Evolutionary conservation across 176 grass and related monocot genomes (phyloP), one percentile per base, ranked within the genome.

Genomic region (Eragrostis curvula): DNA sequence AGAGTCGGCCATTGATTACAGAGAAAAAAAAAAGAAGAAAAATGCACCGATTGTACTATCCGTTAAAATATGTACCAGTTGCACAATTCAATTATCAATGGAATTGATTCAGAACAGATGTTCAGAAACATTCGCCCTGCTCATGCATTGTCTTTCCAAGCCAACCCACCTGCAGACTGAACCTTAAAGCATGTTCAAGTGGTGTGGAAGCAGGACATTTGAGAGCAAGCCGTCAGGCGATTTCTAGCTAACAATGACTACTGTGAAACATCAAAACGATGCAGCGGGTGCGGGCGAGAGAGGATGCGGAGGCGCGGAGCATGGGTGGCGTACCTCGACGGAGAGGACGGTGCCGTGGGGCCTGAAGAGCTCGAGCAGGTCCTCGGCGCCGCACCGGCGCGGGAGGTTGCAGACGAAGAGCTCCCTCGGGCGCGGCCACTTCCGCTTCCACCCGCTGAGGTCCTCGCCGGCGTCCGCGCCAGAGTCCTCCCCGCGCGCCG

Each of bases 321-420:
- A 58, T 27, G 12, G 5, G 10, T 24, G 0, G 2, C 14, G 36
- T 70, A 90, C 93, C 90, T 96, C 90, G 45, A 96, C 88, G 50
- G 90, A 92, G 73, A 83, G 64, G 74, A 96, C 88, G 64, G 66
- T 90, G 78, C 88, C 93, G 75, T 88, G 73, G 36, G 81, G 78
- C 3, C 70, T 77, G 87, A 96, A 96, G 49, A 96, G 82, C 57
- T 88, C 52, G 79, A 93, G 64, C 45, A 96, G 85, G 25, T 90
- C 79, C 9, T 87, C 65, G 28, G 86, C 84, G 14, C 73, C 88
- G 79, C 50, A 86, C 15, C 88, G 87, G 70, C 93, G 86, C 2
- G 90, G 90, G 46, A 96, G 77, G 70, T 96, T 96, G 83, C 90
- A 93, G 8, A 88, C 90, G 79, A 88, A 96, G 32, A 92, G 73